Conservation (phyloP, 2,329 filamentous ascomycete genomes). For the Colletotrichum sp. region DNA sequence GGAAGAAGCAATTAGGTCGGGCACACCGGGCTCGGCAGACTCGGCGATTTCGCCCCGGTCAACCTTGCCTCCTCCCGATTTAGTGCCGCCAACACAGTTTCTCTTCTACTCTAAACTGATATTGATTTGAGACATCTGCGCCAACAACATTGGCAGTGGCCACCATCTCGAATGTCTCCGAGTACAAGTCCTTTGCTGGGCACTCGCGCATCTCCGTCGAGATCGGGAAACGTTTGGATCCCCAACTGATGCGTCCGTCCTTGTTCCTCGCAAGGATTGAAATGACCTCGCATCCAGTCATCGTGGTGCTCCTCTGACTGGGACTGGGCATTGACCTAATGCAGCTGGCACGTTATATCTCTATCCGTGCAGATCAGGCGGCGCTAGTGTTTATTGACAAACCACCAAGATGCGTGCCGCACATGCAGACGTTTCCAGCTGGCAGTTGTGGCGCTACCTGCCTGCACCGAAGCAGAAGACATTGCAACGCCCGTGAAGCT, state of each 20-base stretch:
- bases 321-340: background rate
- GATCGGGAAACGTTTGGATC: background rate
- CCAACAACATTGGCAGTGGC: background rate
- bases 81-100: background rate
- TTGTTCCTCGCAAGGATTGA: background rate
- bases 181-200: background rate
- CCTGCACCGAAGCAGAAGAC: background rate
- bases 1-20: background rate
- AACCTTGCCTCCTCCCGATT: background rate
- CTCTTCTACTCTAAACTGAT: background rate
- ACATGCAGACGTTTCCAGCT: background rate
- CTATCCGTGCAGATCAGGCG: background rate
- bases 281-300: background rate
- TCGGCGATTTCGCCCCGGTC: background rate
- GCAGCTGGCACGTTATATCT: background rate
- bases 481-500: background rate
- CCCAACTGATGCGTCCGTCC: background rate
- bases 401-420: background rate
- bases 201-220: background rate
- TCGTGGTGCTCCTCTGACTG: background rate
- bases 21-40: background rate
- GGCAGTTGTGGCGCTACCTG: background rate
- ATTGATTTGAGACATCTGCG: background rate
- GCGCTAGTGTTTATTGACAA: background rate
- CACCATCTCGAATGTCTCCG: background rate